phyloP scores from a whole-genome alignment of 495 filamentous ascomycete genomes.

The Podospora sp. region DNA sequence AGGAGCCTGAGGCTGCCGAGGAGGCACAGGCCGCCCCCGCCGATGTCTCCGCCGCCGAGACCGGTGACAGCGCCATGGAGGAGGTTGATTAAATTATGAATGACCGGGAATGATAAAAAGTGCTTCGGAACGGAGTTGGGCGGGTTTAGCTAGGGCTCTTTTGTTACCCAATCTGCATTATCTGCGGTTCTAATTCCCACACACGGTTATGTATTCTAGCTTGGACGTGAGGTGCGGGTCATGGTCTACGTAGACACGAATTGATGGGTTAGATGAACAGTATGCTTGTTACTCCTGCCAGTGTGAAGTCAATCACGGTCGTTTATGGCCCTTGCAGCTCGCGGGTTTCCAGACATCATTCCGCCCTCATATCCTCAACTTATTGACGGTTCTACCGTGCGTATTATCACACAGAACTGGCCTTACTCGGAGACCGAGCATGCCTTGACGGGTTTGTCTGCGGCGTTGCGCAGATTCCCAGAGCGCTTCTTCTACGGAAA shows the following conservation, averaged over 20 bases:
- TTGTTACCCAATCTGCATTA: constrained; percentile 42
- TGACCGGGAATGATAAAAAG: constrained; percentile 44
- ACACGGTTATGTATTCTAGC: constrained; percentile 36
- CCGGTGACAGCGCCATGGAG: constrained; percentile 63
- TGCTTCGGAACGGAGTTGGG: constrained; percentile 49
- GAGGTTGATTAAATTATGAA: constrained; percentile 62
- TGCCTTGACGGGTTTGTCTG: too few species aligned
- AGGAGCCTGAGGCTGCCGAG: constrained; percentile 74
- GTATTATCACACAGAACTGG: too few species aligned
- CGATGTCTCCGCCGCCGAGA: constrained; percentile 53
- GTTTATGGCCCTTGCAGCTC: too few species aligned
- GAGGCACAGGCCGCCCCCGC: constrained; percentile 59
- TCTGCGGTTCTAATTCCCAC: constrained; percentile 27
- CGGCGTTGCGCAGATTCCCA: too few species aligned
- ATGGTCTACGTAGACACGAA: constrained; percentile 37
- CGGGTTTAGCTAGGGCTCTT: constrained; percentile 43
- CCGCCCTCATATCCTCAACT: too few species aligned
- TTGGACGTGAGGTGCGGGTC: constrained; percentile 25
- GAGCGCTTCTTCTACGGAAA: too few species aligned
- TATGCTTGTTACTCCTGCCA: too few species aligned
- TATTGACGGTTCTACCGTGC: too few species aligned
- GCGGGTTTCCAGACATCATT: too few species aligned
- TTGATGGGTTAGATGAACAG: constrained; percentile 22
- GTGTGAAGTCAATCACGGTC: too few species aligned
- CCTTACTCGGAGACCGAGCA: too few species aligned